phyloP scores from a whole-genome alignment of 495 filamentous ascomycete species.

The Xylaria castorea region DNA sequence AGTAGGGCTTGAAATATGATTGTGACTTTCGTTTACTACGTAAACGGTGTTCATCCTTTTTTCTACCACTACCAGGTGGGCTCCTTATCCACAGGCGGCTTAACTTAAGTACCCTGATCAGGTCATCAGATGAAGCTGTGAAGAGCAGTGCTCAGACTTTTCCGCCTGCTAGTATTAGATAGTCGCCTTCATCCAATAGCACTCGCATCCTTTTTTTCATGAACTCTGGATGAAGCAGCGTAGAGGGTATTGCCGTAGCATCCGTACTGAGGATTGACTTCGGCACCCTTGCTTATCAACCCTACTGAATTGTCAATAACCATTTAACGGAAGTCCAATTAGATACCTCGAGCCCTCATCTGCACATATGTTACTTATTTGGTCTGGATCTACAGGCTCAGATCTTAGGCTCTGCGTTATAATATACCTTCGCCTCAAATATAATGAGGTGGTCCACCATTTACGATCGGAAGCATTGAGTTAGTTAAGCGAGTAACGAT shows the following conservation, averaged over 20 bases:
- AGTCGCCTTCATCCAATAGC: background rate
- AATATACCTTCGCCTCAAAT: background rate
- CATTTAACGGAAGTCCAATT: background rate
- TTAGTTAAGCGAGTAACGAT: background rate
- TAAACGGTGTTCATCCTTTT: background rate
- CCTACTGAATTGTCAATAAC: background rate
- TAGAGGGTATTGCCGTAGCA: background rate
- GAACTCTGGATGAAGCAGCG: background rate
- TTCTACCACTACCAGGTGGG: background rate
- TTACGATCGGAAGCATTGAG: background rate
- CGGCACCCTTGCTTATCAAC: background rate
- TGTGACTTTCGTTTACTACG: background rate
- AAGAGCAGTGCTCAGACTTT: background rate
- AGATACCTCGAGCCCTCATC: background rate
- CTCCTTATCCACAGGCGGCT: background rate
- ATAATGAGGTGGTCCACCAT: background rate
- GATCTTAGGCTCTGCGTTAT: background rate
- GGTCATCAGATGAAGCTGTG: background rate
- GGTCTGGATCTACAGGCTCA: background rate
- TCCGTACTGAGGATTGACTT: background rate
- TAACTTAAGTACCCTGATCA: background rate
- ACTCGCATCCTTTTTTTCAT: background rate
- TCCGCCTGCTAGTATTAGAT: background rate
- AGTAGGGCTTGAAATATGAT: background rate
- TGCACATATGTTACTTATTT: background rate